Conservation (phyloP, 176 grass and related monocot species). For the Oryza australiensis region DNA sequence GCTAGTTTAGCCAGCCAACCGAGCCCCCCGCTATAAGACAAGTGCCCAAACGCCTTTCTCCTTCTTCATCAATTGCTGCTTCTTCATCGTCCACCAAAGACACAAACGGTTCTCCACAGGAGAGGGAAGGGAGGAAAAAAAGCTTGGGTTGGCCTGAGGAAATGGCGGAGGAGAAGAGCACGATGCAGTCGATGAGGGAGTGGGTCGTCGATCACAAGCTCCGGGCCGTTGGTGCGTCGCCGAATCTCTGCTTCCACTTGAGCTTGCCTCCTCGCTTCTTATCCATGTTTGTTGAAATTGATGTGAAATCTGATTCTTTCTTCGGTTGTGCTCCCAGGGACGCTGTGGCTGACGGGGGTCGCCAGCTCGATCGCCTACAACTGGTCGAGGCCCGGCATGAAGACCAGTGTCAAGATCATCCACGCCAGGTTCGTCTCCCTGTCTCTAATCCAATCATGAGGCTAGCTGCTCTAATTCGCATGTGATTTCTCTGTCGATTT, state of each 20-base stretch:
- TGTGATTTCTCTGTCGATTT: not conserved
- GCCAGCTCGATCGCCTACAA: conserved; percentile 79
- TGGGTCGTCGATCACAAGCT: conserved; percentile 84
- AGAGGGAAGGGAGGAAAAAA: not conserved
- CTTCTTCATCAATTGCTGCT: not conserved
- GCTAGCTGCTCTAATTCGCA: not conserved
- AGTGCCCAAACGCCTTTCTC: not conserved
- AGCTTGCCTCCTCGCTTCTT: not conserved
- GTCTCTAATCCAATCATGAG: not conserved
- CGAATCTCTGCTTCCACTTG: not conserved
- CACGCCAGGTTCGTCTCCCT: conserved; percentile 60
- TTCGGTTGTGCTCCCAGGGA: conserved; percentile 33
- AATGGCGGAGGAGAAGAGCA: conserved; percentile 54
- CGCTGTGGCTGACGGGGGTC: conserved; percentile 75
- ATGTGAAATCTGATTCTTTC: not conserved
- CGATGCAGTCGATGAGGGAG: conserved; percentile 53
- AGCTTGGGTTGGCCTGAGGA: not conserved
- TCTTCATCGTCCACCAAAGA: not conserved
- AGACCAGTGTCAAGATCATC: conserved; percentile 92
- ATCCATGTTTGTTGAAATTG: not conserved
- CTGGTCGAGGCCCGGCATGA: conserved; percentile 87
- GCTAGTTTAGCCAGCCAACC: not conserved
- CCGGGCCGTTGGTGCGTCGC: conserved; percentile 59
- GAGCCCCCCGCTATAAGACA: not conserved
- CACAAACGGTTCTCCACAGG: not conserved